Conservation (phyloP, 2,329 filamentous ascomycete species). For the Salinomyces thailandicus region DNA sequence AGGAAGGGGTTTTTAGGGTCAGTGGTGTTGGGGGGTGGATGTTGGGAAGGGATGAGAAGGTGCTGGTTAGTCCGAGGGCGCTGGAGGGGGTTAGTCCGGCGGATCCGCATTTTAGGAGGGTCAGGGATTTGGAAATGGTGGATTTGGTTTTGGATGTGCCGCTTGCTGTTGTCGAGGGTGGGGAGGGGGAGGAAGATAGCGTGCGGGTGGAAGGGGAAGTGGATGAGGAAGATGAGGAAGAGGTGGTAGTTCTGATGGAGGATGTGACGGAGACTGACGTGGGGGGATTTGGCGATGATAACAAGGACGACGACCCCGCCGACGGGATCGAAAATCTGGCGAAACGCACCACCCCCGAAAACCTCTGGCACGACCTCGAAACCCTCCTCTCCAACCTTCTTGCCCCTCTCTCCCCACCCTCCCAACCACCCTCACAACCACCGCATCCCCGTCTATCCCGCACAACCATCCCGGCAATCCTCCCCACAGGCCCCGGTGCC, state of each 20-base stretch:
- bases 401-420: neutral
- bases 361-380: slow-evolving; percentile 41
- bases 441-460: slow-evolving; percentile 15
- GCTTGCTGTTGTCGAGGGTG: neutral
- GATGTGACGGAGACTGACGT: neutral
- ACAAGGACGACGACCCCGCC: slow-evolving; percentile 6
- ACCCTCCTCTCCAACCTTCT: slow-evolving; percentile 19
- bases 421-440: too few relatives aligned
- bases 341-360: slow-evolving; percentile 36
- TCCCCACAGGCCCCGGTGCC: slow-evolving; percentile 52
- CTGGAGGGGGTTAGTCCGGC: slow-evolving; percentile 56
- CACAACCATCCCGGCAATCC: slow-evolving; percentile 38
- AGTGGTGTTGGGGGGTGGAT: slow-evolving; percentile 71
- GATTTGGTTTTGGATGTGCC: slow-evolving; percentile 57
- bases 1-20: slow-evolving; percentile 51
- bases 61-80: slow-evolving; percentile 67
- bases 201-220: neutral
- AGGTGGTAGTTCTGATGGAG: neutral
- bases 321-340: too few relatives aligned
- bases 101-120: slow-evolving; percentile 74
- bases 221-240: slow-evolving; percentile 1
- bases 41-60: slow-evolving; percentile 76
- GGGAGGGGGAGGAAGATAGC: slow-evolving; percentile 1
- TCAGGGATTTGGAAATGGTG: slow-evolving; percentile 61
- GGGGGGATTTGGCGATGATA: too few relatives aligned